Evolutionary conservation across 169 alveolate species (phyloP), one percentile per base, ranked within the genome.

Genomic region (Eimeria nieschulzi): DNA sequence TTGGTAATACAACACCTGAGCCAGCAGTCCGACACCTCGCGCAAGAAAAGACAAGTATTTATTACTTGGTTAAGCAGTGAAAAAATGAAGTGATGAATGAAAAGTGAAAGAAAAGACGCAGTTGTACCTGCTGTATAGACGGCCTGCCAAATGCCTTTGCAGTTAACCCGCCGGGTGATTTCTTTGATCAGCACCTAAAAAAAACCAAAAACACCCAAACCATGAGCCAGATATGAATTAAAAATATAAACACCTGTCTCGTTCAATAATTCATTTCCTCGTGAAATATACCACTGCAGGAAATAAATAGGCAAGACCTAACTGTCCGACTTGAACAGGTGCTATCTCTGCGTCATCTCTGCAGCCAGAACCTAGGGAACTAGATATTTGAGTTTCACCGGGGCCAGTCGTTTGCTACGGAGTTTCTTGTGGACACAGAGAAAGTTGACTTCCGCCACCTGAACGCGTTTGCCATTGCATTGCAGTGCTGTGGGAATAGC

Each of bases 371-470:
- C 3, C 46, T 33, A 33, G 3, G 3, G 3, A 3, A 0, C 3
- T 33, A 33, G 46, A 33, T 0, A 0, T 33, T 33, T 33, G 46
- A 33, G 3, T 33, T 83, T 19, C 53, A 95, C 98, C 25, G 98
- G 98, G 5, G 99, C 99, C 76, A 99, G 95, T 71, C 99, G 95
- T 83, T 98, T 97, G 80, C 99, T 95, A 76, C 99, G 97, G 91
- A 98, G 95, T 90, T 98, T 98, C 95, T 98, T 98, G 93, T 99
- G 99, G 17, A 99, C 99, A 95, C 99, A 98, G 68, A 99, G 95
- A 94, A 98, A 99, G 94, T 99, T 98, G 79, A 99, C 98, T 92
- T 98, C 99, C 5, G 99, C 99, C 71, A 98, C 96, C 80, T 92
- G 93, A 61, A 97, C 93, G 26, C 94, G 95, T 54, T 76, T 76